Evolutionary conservation across 2,329 filamentous ascomycete species (phyloP).

Genomic region (Cladosporium sphaerospermum): DNA sequence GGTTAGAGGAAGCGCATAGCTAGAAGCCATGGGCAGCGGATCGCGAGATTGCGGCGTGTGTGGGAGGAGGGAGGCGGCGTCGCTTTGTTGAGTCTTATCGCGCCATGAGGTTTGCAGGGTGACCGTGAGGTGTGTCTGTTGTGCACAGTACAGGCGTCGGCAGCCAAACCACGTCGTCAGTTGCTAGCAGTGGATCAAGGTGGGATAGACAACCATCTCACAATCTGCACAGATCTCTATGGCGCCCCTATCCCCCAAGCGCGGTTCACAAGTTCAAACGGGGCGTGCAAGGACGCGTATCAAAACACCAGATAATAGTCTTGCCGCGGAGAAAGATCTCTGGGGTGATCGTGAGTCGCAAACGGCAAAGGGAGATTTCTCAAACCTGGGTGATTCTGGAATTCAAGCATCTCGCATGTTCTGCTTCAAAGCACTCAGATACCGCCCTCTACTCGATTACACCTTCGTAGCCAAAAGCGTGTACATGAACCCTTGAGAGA

Average conservation of each 20-base stretch:
- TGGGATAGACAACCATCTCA: conserved; percentile 7
- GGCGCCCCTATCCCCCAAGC: conserved; percentile 6
- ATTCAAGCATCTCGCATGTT: no score
- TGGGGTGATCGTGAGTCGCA: no score
- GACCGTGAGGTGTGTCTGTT: conserved; percentile 23
- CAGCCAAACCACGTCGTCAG: conserved; percentile 1
- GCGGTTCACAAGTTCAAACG: conserved; percentile 7
- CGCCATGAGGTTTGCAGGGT: conserved; percentile 2
- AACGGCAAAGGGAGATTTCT: no score
- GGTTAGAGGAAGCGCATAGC: conserved; percentile 37
- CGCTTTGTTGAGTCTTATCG: conserved; percentile 3
- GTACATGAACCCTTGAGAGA: no score
- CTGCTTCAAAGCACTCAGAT: no score
- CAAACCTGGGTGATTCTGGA: no score
- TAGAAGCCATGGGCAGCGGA: conserved; percentile 36
- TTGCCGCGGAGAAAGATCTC: no score
- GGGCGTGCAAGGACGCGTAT: neutral
- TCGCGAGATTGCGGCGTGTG: neutral
- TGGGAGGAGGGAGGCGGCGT: neutral
- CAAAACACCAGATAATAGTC: no score
- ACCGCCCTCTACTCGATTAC: no score
- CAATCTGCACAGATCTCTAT: conserved; percentile 7
- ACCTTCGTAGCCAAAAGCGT: no score
- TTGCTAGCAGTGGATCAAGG: conserved; percentile 4
- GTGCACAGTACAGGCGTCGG: conserved; percentile 2